Base-by-base conservation (phyloP, 495 filamentous ascomycete species). In the Usnea hakonensis region DNA sequence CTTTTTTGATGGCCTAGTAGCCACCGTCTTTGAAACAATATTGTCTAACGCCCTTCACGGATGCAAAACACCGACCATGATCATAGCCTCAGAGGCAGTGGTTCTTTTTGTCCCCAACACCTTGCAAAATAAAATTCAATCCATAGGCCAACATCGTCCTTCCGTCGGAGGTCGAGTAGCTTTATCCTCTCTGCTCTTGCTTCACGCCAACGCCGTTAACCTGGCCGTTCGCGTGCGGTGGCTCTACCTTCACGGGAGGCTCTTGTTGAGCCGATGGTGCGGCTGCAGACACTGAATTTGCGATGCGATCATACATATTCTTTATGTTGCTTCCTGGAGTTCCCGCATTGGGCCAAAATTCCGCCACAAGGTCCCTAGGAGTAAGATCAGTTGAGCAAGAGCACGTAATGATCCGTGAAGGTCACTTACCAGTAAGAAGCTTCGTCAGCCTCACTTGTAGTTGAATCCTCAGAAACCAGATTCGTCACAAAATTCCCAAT, bases 311-410 rank as follows among this genome's bases (percentile, higher is more conserved):
- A 61, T 77, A 82, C 78, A 82, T 81, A 63, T 73, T 72, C 54
- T 74, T 75, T 43, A 81, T 73, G 58, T 78, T 75, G 16, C 70
- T 56, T 28, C 74, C 78, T 62, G 70, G 72, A 36, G 73, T 77
- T 5, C 79, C 77, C 59, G 75, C 75, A 66, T 80, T 81, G 28
- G 79, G 78, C 78, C 79, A 82, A 62, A 77, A 76, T 53, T 76
- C 70, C 48, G 75, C 72, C 40, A 82, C 78, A 63, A 76, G 79
- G 50, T 77, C 70, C 79, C 79, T 82, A 35, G 21, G 19, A 19
- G 35, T 13, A n/a, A 11, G 19, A 50, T 48, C 32, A 48, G 53
- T 13, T 19, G 37, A 40, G 33, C 35, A 32, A 11, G 19, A 55
- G 10, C 10, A 11, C 53, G 4, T 5, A 50, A 17, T 37, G 26